These are phyloP conservation scores for Linnemannia zychae DNA, from an alignment of 192 early-diverging fungal species.

Conservation along the genomic window DNA sequence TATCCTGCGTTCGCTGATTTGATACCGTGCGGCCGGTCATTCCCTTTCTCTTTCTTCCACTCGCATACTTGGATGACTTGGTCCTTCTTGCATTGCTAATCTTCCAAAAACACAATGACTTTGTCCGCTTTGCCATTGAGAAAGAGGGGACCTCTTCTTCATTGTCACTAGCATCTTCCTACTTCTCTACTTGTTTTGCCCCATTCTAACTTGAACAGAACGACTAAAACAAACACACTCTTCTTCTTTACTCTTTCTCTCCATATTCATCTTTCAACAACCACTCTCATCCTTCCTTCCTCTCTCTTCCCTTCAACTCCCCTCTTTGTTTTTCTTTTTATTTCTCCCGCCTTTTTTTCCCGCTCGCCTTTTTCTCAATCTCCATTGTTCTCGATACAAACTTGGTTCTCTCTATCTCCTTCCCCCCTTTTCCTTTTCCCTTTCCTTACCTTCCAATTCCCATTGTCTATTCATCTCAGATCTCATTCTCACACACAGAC, in stretches of 20 bases:
- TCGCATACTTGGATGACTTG: background rate
- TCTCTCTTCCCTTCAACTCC: background rate
- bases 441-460: background rate
- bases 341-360: background rate
- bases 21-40: background rate
- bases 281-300: background rate
- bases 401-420: background rate
- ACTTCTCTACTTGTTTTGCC: background rate
- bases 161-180: background rate
- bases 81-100: slow-evolving; percentile 1
- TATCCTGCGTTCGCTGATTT: background rate
- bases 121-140: background rate
- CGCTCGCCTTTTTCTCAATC: background rate
- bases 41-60: background rate
- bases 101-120: background rate
- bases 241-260: background rate
- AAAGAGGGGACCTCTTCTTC: background rate
- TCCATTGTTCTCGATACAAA: background rate
- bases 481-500: background rate
- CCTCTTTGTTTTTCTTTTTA: slow-evolving; percentile 5
- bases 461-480: background rate
- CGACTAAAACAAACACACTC: too few relatives aligned
- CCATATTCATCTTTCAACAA: background rate
- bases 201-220: background rate
- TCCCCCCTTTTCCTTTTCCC: background rate